phyloP scores from a whole-genome alignment of 2,329 filamentous ascomycete genomes.

The Phoma sp. region DNA sequence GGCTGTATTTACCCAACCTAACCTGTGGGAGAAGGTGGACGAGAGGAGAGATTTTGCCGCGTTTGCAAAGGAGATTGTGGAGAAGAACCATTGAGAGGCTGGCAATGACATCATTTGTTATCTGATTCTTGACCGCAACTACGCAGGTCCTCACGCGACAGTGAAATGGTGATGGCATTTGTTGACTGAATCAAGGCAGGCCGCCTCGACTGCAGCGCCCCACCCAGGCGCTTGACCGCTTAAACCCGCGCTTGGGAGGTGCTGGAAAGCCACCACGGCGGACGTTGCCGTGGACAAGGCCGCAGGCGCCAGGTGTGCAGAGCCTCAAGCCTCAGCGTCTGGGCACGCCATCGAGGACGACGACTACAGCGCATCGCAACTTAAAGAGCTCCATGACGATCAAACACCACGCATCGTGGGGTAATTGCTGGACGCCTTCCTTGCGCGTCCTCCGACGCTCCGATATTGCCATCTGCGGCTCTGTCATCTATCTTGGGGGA shows the following conservation, averaged over 20 bases:
- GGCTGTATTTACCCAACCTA: slow-evolving; percentile 96
- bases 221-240: slow-evolving; percentile 4
- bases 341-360: slow-evolving; percentile 4
- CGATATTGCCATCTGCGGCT: slow-evolving; percentile 17
- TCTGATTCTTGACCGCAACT: slow-evolving; percentile 13
- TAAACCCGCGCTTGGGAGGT: not conserved
- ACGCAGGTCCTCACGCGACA: slow-evolving; percentile 5
- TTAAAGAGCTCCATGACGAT: slow-evolving; percentile 9
- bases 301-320: slow-evolving; percentile 3
- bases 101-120: slow-evolving; percentile 16
- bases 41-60: slow-evolving; percentile 75
- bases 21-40: slow-evolving; percentile 81
- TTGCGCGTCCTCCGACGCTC: slow-evolving; percentile 12
- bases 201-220: slow-evolving; percentile 8
- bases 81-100: slow-evolving; percentile 52
- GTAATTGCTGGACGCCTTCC: slow-evolving; percentile 5
- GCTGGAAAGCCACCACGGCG: not conserved
- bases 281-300: slow-evolving; percentile 13
- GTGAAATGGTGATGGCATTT: slow-evolving; percentile 8
- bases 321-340: slow-evolving; percentile 12
- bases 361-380: not conserved
- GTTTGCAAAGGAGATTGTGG: slow-evolving; percentile 67
- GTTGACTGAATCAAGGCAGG: not conserved
- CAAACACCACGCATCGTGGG: slow-evolving; percentile 16
- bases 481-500: slow-evolving; percentile 17